Evolutionary conservation across 2,329 filamentous ascomycete genomes (phyloP).

Genomic region (Pyricularia sp.): DNA sequence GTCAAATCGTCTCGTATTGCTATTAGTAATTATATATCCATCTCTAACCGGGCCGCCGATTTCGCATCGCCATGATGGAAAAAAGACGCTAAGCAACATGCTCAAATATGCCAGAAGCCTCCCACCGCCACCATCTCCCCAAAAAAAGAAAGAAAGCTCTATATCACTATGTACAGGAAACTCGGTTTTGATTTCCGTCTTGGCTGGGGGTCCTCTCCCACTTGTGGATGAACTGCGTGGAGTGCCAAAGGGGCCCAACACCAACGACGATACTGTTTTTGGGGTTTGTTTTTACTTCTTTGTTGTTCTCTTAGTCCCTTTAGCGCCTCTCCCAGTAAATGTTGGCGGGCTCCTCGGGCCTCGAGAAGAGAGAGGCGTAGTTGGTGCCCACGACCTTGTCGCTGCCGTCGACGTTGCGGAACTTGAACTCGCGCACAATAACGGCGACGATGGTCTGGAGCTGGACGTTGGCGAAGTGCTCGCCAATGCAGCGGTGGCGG

Average conservation of each 20-base stretch:
- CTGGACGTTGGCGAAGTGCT: slow-evolving; percentile 92
- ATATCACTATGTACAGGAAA: neutral
- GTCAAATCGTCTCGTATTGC: neutral
- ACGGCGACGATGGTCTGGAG: slow-evolving; percentile 72
- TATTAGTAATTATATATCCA: neutral
- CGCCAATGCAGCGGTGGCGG: slow-evolving; percentile 86
- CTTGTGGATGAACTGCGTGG: neutral
- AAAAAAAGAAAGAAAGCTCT: neutral
- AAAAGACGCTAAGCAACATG: neutral
- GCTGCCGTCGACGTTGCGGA: slow-evolving; percentile 61
- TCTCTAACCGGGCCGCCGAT: neutral
- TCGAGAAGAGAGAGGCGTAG: slow-evolving; percentile 59
- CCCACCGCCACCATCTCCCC: neutral
- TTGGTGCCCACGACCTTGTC: slow-evolving; percentile 55
- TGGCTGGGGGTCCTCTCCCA: neutral
- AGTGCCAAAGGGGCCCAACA: no score
- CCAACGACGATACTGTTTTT: neutral
- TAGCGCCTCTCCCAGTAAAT: slow-evolving; percentile 61
- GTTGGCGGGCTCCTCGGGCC: slow-evolving; percentile 55
- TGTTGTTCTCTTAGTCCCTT: neutral
- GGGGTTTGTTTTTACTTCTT: neutral
- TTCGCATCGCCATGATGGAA: neutral
- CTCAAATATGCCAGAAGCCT: neutral
- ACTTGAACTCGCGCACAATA: slow-evolving; percentile 66
- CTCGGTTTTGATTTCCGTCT: neutral